Percentiles rank a stretch among this genome's conserved stretches.
phyloP scores from a whole-genome alignment of 441 rosid species.

The Populus trichocarpa region DNA sequence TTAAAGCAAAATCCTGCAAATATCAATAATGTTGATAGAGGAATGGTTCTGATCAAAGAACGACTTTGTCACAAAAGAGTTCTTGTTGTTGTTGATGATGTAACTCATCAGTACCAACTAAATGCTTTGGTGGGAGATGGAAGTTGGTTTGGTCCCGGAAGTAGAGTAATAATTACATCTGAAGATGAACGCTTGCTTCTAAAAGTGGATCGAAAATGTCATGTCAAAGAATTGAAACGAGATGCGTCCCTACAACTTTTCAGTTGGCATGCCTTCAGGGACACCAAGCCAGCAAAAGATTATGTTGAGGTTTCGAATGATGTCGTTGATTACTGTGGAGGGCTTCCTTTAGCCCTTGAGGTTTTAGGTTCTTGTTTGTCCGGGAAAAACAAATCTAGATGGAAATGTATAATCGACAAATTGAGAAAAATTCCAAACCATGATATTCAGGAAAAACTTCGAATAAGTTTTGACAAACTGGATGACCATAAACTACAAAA shows the following conservation, averaged over 20 bases:
- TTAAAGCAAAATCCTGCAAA: background rate
- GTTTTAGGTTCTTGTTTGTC: background rate
- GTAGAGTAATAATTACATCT: background rate
- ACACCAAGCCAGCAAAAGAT: background rate
- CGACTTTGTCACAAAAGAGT: no score
- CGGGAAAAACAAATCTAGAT: conserved; percentile 1
- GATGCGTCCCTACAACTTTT: background rate
- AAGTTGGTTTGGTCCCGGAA: no score
- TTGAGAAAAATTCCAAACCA: conserved; percentile 1
- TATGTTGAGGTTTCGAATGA: background rate
- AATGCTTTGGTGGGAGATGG: no score
- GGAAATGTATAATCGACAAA: conserved; percentile 1
- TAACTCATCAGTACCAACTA: no score
- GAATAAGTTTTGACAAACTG: conserved; percentile 4
- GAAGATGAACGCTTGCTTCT: conserved; percentile 5
- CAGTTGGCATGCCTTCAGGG: background rate
- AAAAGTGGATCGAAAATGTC: background rate
- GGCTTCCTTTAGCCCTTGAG: conserved; percentile 5
- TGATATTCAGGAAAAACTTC: background rate
- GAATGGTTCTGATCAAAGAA: no score
- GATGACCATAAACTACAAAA: background rate
- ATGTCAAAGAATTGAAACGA: background rate
- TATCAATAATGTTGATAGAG: background rate
- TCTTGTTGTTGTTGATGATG: no score
- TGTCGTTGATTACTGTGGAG: conserved; percentile 2